Percentiles rank a stretch among this genome's conserved stretches.
These are phyloP conservation scores for Backusella australiensis DNA, from an alignment of 192 early-diverging fungal genomes.

Conservation along the genomic window DNA sequence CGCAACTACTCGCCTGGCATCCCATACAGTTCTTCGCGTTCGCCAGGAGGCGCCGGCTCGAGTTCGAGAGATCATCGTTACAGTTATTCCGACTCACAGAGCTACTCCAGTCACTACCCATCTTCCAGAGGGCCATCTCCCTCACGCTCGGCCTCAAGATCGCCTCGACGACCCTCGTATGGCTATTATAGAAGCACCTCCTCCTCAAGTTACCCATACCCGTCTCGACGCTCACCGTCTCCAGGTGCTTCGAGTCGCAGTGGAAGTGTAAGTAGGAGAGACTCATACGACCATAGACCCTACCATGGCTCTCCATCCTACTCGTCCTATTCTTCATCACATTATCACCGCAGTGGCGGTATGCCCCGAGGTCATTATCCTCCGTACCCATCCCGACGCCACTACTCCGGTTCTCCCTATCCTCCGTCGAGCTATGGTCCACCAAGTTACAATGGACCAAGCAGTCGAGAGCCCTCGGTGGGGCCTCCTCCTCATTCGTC, in stretches of 20 bases:
- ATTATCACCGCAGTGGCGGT: background rate
- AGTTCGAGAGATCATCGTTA: constrained; percentile 17
- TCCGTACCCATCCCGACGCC: constrained; percentile 10
- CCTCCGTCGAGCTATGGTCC: background rate
- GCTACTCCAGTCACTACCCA: constrained; percentile 5
- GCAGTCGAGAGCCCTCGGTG: background rate
- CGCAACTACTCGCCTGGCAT: constrained; percentile 12
- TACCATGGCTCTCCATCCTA: background rate
- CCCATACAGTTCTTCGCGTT: constrained; percentile 15
- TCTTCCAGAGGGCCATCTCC: background rate
- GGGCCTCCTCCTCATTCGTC: background rate
- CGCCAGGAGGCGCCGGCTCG: background rate
- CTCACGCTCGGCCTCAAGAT: background rate
- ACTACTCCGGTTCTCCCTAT: constrained; percentile 7
- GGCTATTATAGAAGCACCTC: constrained; percentile 12
- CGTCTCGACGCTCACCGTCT: constrained; percentile 25
- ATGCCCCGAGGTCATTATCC: background rate
- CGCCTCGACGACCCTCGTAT: constrained; percentile 19
- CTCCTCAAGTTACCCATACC: constrained; percentile 6
- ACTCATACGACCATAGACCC: constrained; percentile 26
- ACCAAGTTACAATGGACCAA: background rate
- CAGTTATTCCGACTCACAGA: constrained; percentile 50
- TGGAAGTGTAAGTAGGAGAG: constrained; percentile 11
- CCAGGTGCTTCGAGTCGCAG: background rate
- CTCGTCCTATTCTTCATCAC: background rate